Base-by-base conservation (phyloP, 768 basidiomycete genomes). In the Glaciozyma antarctica region DNA sequence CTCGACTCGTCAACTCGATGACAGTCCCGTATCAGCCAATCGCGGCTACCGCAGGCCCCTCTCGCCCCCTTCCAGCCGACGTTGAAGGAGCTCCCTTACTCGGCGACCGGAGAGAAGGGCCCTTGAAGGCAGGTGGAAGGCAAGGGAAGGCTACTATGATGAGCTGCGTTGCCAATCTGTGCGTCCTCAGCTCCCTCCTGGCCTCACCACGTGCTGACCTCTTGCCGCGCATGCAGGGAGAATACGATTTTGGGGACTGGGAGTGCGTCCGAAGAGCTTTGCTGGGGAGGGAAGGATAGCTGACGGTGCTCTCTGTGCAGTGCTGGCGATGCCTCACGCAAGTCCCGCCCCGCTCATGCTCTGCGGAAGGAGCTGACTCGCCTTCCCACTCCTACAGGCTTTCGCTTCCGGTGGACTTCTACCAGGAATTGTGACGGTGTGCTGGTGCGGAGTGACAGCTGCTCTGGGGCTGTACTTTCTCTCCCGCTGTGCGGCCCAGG, bases 401-500 rank as follows among this genome's bases (percentile, higher is more conserved):
- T 85, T 97, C 82, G 89, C 93, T 5, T 88, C 90, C 8, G 85
- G 86, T 60, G 94, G 94, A 5, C 76, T 97, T 54, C 82, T 97
- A 62, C 93, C 92, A 8, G 94, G 94, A 13, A 83, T 94, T 61
- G 69, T 95, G 22, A 93, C 90, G 30, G 95, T 94, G 72, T 69
- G 86, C 16, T 83, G 90, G 69, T 94, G 88, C 22, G 94, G 87
- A 8, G 71, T 75, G 5, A 83, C 88, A 10, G 86, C 85, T 2
- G 84, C 81, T 0, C 91, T 97, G 72, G 94, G 94, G 21, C 78
- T 99, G 10, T 94, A 95, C 75, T 81, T 97, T 43, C 82, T 98
- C 49, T 86, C 88, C 15, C 78, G 87, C 21, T 91, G 88, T 75
- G 94, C 93, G 0, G 83, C 83, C 24, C 80, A 84, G 66, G 82